Base-by-base conservation (phyloP, 306 rosid species). In the Heteromeles arbutifolia region DNA sequence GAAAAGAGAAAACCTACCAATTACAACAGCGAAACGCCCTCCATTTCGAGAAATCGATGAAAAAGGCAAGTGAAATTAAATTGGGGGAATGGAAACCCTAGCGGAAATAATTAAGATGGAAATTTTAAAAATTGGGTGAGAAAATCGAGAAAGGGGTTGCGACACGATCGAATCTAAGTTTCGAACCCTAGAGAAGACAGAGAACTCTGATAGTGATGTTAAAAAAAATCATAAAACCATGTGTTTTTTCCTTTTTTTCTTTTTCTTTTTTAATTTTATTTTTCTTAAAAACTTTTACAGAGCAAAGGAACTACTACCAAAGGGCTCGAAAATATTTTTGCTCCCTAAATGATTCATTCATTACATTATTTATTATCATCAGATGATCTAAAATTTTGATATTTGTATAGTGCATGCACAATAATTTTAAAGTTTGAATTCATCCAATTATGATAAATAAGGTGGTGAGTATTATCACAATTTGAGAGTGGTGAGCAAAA, bases 91-190 rank as follows among this genome's bases (percentile, higher is more conserved):
- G 71, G 85, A 79, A 88, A 86, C 92, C 97, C 92, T 87, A 86
- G 58, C 77, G 61, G 21, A 74, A 44, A 68, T 25, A 74, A 74
- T 62, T 62, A n/a, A 6, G 78, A 45, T 63, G 54, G 54, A 48
- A 29, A 81, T 70, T 65, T n/a, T 13, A 48, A 72, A 62, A 74
- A 75, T 70, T 70, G 78, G 82, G 85, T 84, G 91, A 82, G 89
- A 80, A 84, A 89, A 82, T 82, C 91, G 89, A 87, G 88, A 83
- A 78, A 48, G 54, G 76, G n/a, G 82, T 59, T 72, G 83, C 74
- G 85, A 88, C 83, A 78, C 83, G 84, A 83, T 85, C 86, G 92
- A 90, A 87, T 87, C 90, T 84, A 84, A 77, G 73, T 15, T 84
- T 74, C 77, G 86, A 74, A 85, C 84, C 85, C 86, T 83, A 72